phyloP scores from a whole-genome alignment of 495 filamentous ascomycete species.

The Immersiella caudata region DNA sequence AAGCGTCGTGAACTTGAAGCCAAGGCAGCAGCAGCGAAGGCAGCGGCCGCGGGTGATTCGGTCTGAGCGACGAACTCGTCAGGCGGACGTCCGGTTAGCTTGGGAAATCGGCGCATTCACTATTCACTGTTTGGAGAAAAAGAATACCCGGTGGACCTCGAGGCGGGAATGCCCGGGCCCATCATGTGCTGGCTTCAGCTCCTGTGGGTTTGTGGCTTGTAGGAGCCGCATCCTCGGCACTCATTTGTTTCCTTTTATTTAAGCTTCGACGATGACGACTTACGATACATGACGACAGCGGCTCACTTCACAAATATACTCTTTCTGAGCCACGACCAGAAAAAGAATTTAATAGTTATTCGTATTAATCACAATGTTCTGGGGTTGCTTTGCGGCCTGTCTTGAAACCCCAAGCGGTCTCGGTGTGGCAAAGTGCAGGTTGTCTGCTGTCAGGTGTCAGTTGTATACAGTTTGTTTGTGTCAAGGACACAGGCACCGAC shows the following conservation, averaged over 20 bases:
- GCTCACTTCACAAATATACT: neutral
- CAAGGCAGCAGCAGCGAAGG: slow-evolving; percentile 35
- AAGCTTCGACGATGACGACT: slow-evolving; percentile 16
- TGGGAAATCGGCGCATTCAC: neutral
- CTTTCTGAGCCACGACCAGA: slow-evolving; percentile 5
- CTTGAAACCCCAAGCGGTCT: neutral
- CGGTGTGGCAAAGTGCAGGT: neutral
- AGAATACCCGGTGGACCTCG: slow-evolving; percentile 15
- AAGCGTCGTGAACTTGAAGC: slow-evolving; percentile 63
- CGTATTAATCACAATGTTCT: neutral
- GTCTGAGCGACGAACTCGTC: neutral
- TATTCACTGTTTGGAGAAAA: slow-evolving; percentile 12
- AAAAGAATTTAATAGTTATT: slow-evolving; percentile 15
- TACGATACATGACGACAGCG: slow-evolving; percentile 20
- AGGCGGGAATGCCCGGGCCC: slow-evolving; percentile 14
- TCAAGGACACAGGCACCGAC: neutral
- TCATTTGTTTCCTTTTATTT: slow-evolving; percentile 4
- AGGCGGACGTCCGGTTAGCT: neutral
- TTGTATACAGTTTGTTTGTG: neutral
- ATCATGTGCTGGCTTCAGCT: slow-evolving; percentile 11
- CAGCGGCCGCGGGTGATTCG: slow-evolving; percentile 18
- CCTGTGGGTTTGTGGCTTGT: slow-evolving; percentile 3
- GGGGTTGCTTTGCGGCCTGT: neutral
- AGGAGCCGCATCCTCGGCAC: slow-evolving; percentile 5
- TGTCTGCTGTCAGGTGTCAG: neutral